phyloP scores from a whole-genome alignment of 306 rosid species.

The Cicer arietinum region DNA sequence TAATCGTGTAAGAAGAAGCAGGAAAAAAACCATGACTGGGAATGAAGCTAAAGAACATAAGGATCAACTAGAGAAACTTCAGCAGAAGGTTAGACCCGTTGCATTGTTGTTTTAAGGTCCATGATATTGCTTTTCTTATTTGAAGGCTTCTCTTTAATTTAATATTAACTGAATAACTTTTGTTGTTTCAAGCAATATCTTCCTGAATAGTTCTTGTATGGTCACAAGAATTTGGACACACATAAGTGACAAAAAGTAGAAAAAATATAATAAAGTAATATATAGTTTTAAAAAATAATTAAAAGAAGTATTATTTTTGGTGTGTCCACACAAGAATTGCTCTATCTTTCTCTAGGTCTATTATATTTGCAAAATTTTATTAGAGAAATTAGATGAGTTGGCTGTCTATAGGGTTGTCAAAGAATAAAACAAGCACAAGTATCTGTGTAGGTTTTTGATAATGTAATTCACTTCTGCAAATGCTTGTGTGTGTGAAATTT shows the following conservation, averaged over 20 bases:
- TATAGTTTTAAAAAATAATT: too few species aligned
- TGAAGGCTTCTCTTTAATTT: constrained; percentile 3
- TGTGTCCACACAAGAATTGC: too few species aligned
- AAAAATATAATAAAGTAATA: too few species aligned
- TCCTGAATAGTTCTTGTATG: not conserved
- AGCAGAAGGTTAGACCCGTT: constrained; percentile 59
- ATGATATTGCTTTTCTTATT: constrained; percentile 35
- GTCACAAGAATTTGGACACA: too few species aligned
- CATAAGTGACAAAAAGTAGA: too few species aligned
- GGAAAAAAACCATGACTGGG: constrained; percentile 42
- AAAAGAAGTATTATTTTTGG: too few species aligned
- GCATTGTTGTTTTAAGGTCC: constrained; percentile 5
- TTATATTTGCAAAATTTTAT: constrained; percentile 12
- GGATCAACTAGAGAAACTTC: constrained; percentile 71
- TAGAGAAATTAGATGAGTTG: constrained; percentile 10
- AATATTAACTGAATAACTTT: not conserved
- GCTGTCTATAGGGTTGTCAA: constrained; percentile 1
- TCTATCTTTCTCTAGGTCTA: not conserved
- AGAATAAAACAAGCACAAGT: not conserved
- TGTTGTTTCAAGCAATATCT: not conserved
- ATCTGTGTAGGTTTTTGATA: constrained; percentile 37
- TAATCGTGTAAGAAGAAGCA: constrained; percentile 41
- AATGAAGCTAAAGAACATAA: constrained; percentile 68
- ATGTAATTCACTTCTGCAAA: constrained; percentile 6
- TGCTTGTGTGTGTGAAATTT: constrained; percentile 12